Conservation (phyloP, 805 yeast species). For the Metschnikowia picachoensis region DNA sequence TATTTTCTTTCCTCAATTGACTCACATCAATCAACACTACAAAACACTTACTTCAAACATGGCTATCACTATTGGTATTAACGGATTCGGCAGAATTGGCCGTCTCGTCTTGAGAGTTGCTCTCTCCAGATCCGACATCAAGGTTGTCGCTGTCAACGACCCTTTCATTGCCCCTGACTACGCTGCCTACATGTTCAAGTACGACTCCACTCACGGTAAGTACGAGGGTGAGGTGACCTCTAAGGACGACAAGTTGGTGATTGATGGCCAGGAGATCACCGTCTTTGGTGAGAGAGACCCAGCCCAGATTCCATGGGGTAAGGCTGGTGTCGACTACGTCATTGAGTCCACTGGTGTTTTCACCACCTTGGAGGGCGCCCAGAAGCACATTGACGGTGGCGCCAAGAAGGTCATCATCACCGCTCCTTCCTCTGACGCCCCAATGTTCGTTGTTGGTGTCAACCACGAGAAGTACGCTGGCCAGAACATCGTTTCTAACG, state of each 20-base stretch:
- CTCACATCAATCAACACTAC: conserved; percentile 1
- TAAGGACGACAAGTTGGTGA: conserved; percentile 56
- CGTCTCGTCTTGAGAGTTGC: conserved; percentile 87
- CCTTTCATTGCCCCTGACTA: conserved; percentile 87
- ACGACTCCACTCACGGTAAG: conserved; percentile 89
- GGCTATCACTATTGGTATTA: conserved; percentile 78
- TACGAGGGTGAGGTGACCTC: conserved; percentile 69
- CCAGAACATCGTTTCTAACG: conserved; percentile 78
- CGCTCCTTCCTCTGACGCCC: conserved; percentile 91
- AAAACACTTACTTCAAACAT: conserved; percentile 24
- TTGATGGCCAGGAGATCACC: conserved; percentile 63
- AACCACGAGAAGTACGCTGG: conserved; percentile 77
- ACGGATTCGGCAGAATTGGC: conserved; percentile 95
- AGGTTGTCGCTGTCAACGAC: conserved; percentile 85
- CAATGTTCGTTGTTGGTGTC: conserved; percentile 93
- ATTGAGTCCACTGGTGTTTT: conserved; percentile 95
- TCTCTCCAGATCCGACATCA: conserved; percentile 65
- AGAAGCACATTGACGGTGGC: conserved; percentile 82
- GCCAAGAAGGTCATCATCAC: conserved; percentile 94
- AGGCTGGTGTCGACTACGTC: conserved; percentile 75
- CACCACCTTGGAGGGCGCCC: conserved; percentile 77
- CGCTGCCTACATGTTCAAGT: conserved; percentile 94
- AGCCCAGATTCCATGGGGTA: conserved; percentile 83
- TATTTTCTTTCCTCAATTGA: conserved; percentile 9
- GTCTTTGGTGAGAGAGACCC: conserved; percentile 85